phyloP scores from a whole-genome alignment of 2,329 filamentous ascomycete genomes.

The Lachnellula occidentalis region DNA sequence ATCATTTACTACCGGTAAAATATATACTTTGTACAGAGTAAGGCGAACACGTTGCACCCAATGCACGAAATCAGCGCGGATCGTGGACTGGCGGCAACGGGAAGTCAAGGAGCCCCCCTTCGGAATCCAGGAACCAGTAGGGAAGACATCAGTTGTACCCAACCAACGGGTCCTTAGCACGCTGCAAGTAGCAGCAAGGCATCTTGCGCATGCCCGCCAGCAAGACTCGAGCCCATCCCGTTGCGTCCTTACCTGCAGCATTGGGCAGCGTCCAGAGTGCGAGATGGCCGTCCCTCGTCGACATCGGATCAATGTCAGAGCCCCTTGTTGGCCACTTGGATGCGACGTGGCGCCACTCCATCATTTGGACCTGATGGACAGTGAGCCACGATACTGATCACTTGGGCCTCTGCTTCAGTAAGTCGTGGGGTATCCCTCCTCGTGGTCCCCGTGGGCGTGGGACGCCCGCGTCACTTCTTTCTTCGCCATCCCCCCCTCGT shows the following conservation, averaged over 20 bases:
- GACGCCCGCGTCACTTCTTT: conserved; percentile 6
- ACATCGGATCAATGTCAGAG: conserved; percentile 11
- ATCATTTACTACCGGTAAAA: background rate
- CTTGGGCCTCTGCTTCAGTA: conserved; percentile 20
- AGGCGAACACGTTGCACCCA: conserved; percentile 30
- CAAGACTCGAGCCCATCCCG: conserved; percentile 17
- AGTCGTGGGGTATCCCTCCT: conserved; percentile 20
- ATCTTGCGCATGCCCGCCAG: conserved; percentile 14
- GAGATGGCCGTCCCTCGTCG: conserved; percentile 21
- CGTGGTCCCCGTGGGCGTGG: conserved; percentile 12
- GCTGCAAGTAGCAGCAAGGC: conserved; percentile 19
- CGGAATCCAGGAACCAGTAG: conserved; percentile 21
- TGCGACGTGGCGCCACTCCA: conserved; percentile 29
- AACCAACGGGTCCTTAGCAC: conserved; percentile 24
- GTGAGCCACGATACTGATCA: conserved; percentile 27
- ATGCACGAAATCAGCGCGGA: conserved; percentile 12
- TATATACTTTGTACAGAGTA: background rate
- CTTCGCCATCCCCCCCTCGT: conserved; percentile 5
- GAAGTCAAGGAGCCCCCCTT: conserved; percentile 1
- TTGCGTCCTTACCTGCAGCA: conserved; percentile 24
- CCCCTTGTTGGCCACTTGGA: conserved; percentile 13
- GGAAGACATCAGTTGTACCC: conserved; percentile 18
- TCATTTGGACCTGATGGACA: conserved; percentile 23
- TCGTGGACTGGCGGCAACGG: conserved; percentile 11
- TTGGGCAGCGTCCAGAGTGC: conserved; percentile 27